phyloP scores from a whole-genome alignment of 768 basidiomycete genomes.

The Trametes villosa region DNA sequence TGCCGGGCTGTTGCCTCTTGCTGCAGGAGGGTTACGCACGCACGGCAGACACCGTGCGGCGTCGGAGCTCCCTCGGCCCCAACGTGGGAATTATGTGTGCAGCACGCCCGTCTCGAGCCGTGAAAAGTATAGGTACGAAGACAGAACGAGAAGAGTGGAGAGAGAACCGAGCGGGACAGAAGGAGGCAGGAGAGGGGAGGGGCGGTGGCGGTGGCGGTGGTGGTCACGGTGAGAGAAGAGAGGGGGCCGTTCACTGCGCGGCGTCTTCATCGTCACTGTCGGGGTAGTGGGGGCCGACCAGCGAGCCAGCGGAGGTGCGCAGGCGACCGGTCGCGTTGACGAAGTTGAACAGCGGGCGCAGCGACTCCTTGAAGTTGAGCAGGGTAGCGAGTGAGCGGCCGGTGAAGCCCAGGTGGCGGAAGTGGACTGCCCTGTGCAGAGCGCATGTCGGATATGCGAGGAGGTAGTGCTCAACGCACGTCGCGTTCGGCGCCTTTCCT shows the following conservation, averaged over 20 bases:
- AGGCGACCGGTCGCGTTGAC: conserved; percentile 18
- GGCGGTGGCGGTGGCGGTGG: too few relatives aligned
- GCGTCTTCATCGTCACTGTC: too few relatives aligned
- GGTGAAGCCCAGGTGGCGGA: neutral
- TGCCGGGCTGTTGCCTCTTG: conserved; percentile 10
- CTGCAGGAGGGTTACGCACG: conserved; percentile 6
- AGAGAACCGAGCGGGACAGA: too few relatives aligned
- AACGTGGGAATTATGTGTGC: neutral
- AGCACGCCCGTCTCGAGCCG: too few relatives aligned
- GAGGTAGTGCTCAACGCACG: conserved; percentile 28
- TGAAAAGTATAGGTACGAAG: too few relatives aligned
- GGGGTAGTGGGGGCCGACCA: neutral
- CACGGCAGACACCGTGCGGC: neutral
- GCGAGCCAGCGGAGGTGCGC: neutral
- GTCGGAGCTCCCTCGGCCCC: conserved; percentile 1
- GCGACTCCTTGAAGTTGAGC: conserved; percentile 2
- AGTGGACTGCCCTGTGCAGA: neutral
- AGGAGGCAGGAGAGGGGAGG: too few relatives aligned
- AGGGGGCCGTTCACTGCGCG: too few relatives aligned
- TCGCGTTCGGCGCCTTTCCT: neutral
- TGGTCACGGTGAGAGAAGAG: too few relatives aligned
- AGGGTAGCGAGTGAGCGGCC: conserved; percentile 2
- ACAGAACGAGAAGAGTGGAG: too few relatives aligned
- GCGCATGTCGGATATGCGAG: conserved; percentile 21
- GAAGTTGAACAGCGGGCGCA: conserved; percentile 14